Evolutionary conservation across 441 rosid genomes (phyloP).

Genomic region (Manihot esculenta): DNA sequence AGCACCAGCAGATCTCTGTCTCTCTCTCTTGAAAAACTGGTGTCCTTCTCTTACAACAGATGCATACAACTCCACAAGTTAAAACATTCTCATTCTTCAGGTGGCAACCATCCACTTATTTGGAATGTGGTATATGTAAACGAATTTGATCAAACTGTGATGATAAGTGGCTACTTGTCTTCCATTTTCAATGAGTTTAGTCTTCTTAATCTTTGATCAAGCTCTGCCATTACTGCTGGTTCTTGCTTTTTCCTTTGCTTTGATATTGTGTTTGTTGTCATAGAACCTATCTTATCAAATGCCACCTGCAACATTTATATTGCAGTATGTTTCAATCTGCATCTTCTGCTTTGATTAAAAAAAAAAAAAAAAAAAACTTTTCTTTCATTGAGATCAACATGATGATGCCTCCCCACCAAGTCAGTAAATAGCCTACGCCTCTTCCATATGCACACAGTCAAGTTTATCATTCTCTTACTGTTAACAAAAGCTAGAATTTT

Average conservation of each 20-base stretch:
- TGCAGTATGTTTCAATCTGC: constrained; percentile 4
- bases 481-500: neutral
- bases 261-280: constrained; percentile 89
- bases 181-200: constrained; percentile 60
- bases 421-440: no score
- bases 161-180: constrained; percentile 31
- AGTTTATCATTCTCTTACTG: neutral
- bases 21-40: no score
- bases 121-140: constrained; percentile 21
- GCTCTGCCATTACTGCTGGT: constrained; percentile 96
- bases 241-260: constrained; percentile 98
- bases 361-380: no score
- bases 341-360: neutral
- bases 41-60: constrained; percentile 13
- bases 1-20: no score
- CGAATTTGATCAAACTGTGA: constrained; percentile 8
- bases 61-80: neutral
- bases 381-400: neutral
- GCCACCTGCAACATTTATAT: constrained; percentile 63
- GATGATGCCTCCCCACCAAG: neutral
- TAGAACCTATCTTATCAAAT: constrained; percentile 75
- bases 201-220: constrained; percentile 83
- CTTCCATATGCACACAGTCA: no score
- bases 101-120: constrained; percentile 17
- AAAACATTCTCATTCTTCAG: constrained; percentile 13